Conservation (phyloP, 202 grass and related monocot species). For the Brachypodium distachyon region DNA sequence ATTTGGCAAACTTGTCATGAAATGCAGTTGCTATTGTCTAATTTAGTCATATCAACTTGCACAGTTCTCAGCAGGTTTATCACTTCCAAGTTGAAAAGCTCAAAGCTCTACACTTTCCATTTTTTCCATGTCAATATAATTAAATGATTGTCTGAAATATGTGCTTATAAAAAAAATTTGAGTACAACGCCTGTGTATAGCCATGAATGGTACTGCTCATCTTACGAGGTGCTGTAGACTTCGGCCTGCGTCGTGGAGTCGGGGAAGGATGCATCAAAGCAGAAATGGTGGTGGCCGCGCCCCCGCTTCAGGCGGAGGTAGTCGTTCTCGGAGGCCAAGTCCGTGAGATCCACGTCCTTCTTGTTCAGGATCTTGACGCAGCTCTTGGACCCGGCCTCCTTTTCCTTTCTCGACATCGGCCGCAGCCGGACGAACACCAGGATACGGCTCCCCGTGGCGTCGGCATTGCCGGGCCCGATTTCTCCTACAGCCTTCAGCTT, state of each 20-base stretch:
- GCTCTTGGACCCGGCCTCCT: conserved; percentile 68
- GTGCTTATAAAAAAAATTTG: not conserved
- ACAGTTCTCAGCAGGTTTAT: not conserved
- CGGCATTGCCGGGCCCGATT: conserved; percentile 7
- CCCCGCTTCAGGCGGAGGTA: conserved; percentile 85
- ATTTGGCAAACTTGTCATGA: not conserved
- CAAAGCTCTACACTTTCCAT: not conserved
- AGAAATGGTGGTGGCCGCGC: conserved; percentile 90
- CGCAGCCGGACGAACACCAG: conserved; percentile 79
- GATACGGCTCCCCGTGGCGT: conserved; percentile 54
- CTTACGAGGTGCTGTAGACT: conserved; percentile 91
- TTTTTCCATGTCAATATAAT: not conserved
- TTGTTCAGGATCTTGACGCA: conserved; percentile 92
- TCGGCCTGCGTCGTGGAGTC: conserved; percentile 72
- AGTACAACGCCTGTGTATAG: not conserved
- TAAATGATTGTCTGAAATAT: conserved; percentile 2
- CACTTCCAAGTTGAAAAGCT: not conserved
- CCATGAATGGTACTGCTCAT: not conserved
- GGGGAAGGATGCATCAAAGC: conserved; percentile 81
- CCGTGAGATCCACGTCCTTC: conserved; percentile 82
- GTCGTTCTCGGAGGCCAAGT: conserved; percentile 79
- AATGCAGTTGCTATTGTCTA: not conserved
- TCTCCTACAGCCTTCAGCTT: conserved; percentile 23
- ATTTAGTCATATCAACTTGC: not conserved
- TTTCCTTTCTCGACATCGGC: conserved; percentile 90